A percentile compares a stretch with the other conserved stretches of the same genome.
phyloP scores from a whole-genome alignment of 208 protist species.

The Vickermania spadyakhi region DNA sequence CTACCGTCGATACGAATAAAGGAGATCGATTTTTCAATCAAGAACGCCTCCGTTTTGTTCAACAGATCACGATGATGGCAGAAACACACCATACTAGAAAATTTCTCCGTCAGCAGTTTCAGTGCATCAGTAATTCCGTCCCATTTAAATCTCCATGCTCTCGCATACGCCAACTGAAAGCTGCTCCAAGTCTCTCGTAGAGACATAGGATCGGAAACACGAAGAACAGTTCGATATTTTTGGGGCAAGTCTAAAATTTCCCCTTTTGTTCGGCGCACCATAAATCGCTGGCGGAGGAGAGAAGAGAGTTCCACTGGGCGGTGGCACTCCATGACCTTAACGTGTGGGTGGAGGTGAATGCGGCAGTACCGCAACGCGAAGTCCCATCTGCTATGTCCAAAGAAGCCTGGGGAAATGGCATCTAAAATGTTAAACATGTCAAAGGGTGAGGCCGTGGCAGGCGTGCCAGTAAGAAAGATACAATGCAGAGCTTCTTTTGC shows the following conservation, averaged over 20 bases:
- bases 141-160: slow-evolving; percentile 40
- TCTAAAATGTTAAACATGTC: slow-evolving; percentile 77
- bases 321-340: slow-evolving; percentile 28
- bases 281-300: slow-evolving; percentile 31
- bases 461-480: slow-evolving; percentile 65
- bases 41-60: slow-evolving; percentile 18
- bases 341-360: slow-evolving; percentile 35
- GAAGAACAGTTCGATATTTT: slow-evolving; percentile 56
- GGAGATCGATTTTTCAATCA: slow-evolving; percentile 13
- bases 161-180: slow-evolving; percentile 59
- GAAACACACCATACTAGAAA: slow-evolving; percentile 57
- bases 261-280: slow-evolving; percentile 59
- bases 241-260: slow-evolving; percentile 68
- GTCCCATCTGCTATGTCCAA: slow-evolving; percentile 45
- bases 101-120: slow-evolving; percentile 38
- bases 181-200: neutral
- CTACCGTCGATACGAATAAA: slow-evolving; percentile 60
- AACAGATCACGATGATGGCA: slow-evolving; percentile 70
- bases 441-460: slow-evolving; percentile 47
- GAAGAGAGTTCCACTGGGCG: slow-evolving; percentile 36
- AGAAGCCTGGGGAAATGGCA: slow-evolving; percentile 34
- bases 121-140: slow-evolving; percentile 52
- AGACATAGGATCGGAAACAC: slow-evolving; percentile 17
- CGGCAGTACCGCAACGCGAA: slow-evolving; percentile 69
- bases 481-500: slow-evolving; percentile 34